These are phyloP conservation scores for Penicillium sp. DNA, from an alignment of 2,329 filamentous ascomycete genomes.

Conservation along the genomic window DNA sequence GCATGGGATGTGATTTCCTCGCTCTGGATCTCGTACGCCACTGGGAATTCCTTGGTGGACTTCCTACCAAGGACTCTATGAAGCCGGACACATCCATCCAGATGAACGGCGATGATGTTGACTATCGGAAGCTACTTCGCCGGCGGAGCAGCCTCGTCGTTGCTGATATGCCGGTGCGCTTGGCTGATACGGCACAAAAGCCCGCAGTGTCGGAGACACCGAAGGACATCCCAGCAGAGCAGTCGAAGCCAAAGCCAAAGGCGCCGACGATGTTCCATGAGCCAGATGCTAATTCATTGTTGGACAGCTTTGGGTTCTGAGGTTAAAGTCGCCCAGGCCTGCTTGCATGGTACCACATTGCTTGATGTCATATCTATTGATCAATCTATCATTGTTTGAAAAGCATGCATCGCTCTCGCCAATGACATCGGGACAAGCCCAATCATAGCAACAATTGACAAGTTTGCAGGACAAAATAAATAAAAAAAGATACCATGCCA, in stretches of 20 bases:
- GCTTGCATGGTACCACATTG: too few relatives aligned
- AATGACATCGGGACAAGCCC: too few relatives aligned
- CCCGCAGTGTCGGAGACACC: conserved; percentile 29
- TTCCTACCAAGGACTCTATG: conserved; percentile 21
- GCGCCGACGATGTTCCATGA: conserved; percentile 81
- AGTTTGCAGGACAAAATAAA: too few relatives aligned
- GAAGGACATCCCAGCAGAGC: conserved; percentile 26
- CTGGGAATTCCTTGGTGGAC: conserved; percentile 51
- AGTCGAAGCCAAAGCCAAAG: conserved; percentile 49
- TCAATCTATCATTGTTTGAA: too few relatives aligned
- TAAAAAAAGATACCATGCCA: neutral
- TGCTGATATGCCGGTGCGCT: conserved; percentile 58
- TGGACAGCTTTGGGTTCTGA: conserved; percentile 95
- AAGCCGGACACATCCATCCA: conserved; percentile 40
- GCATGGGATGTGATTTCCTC: conserved; percentile 90
- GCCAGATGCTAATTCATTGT: conserved; percentile 81
- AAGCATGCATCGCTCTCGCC: too few relatives aligned
- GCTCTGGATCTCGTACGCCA: conserved; percentile 71
- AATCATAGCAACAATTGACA: too few relatives aligned
- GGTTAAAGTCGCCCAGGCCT: conserved; percentile 6
- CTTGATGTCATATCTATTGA: too few relatives aligned
- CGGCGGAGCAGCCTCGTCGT: conserved; percentile 78
- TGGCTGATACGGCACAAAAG: conserved; percentile 46
- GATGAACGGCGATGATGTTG: conserved; percentile 42
- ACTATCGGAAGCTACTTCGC: conserved; percentile 68